Percentiles rank a stretch among this genome's conserved stretches.
phyloP scores from a whole-genome alignment of 805 yeast species.

The Nakazawaea laoshanensis region DNA sequence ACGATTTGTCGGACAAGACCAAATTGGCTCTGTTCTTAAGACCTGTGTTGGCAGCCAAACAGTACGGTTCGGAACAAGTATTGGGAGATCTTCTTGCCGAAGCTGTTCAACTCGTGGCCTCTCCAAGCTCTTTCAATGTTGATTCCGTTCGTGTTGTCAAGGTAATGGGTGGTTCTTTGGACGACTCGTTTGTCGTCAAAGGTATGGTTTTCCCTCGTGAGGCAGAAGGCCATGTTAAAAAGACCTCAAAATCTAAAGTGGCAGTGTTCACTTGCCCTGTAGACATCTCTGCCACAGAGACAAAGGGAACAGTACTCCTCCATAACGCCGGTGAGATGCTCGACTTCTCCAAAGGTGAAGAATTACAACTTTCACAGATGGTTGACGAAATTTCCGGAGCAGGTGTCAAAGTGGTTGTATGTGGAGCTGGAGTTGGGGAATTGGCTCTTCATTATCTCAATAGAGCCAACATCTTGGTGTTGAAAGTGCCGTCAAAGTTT shows the following conservation, averaged over 20 bases:
- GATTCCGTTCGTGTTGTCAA: slow-evolving; percentile 94
- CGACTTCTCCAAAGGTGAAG: slow-evolving; percentile 94
- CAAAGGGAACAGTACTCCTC: slow-evolving; percentile 92
- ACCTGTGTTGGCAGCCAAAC: slow-evolving; percentile 90
- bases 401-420: slow-evolving; percentile 82
- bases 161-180: slow-evolving; percentile 85
- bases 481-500: slow-evolving; percentile 89
- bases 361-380: slow-evolving; percentile 79
- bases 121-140: slow-evolving; percentile 54
- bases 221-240: slow-evolving; percentile 87
- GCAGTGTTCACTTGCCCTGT: slow-evolving; percentile 91
- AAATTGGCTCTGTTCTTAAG: slow-evolving; percentile 66
- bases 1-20: slow-evolving; percentile 41
- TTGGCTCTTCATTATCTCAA: slow-evolving; percentile 88
- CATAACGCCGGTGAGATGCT: slow-evolving; percentile 97
- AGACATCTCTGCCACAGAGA: slow-evolving; percentile 94
- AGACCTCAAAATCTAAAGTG: slow-evolving; percentile 61
- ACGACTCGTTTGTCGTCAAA: slow-evolving; percentile 69
- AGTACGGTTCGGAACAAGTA: slow-evolving; percentile 78
- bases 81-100: slow-evolving; percentile 75
- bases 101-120: slow-evolving; percentile 63
- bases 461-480: slow-evolving; percentile 74
- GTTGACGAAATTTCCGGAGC: slow-evolving; percentile 76
- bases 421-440: slow-evolving; percentile 93
- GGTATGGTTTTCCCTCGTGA: slow-evolving; percentile 98